Percentiles rank a stretch among this genome's conserved stretches.
Evolutionary conservation across 306 rosid species (phyloP).

Genomic region (Trifolium pratense): DNA sequence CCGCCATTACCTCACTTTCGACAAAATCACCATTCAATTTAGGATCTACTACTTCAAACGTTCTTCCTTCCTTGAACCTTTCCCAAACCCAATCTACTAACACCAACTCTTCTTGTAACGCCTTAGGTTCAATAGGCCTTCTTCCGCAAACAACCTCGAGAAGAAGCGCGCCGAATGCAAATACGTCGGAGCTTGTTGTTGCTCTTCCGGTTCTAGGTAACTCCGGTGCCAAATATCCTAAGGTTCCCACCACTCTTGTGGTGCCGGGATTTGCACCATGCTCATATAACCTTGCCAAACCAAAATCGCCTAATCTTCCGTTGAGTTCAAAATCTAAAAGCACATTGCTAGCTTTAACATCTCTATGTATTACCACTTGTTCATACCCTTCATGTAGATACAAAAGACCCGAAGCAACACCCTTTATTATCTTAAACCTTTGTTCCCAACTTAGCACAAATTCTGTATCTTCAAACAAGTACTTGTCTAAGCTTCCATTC

Average conservation of each 20-base stretch:
- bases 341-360: slow-evolving; percentile 86
- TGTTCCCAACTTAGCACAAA: slow-evolving; percentile 68
- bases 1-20: slow-evolving; percentile 52
- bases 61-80: slow-evolving; percentile 52
- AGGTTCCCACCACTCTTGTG: slow-evolving; percentile 81
- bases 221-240: slow-evolving; percentile 90
- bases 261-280: slow-evolving; percentile 78
- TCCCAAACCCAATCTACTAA: slow-evolving; percentile 90
- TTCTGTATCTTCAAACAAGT: slow-evolving; percentile 62
- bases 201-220: slow-evolving; percentile 76
- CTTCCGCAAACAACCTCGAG: slow-evolving; percentile 77
- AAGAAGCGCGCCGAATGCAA: slow-evolving; percentile 75
- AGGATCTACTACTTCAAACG: slow-evolving; percentile 61
- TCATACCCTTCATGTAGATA: slow-evolving; percentile 86
- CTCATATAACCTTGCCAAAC: slow-evolving; percentile 77
- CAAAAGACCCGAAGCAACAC: slow-evolving; percentile 74
- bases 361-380: slow-evolving; percentile 81
- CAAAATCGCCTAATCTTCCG: slow-evolving; percentile 82
- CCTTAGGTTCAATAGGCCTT: slow-evolving; percentile 74
- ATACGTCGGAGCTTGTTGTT: slow-evolving; percentile 74
- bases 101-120: slow-evolving; percentile 59
- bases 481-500: slow-evolving; percentile 78
- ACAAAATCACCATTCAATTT: slow-evolving; percentile 55
- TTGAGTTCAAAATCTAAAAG: slow-evolving; percentile 70
- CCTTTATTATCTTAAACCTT: slow-evolving; percentile 73